A percentile compares a stretch with the other conserved stretches of the same genome.
Evolutionary conservation across 2,329 filamentous ascomycete genomes (phyloP).

Genomic region (Bipolaris sorokiniana): DNA sequence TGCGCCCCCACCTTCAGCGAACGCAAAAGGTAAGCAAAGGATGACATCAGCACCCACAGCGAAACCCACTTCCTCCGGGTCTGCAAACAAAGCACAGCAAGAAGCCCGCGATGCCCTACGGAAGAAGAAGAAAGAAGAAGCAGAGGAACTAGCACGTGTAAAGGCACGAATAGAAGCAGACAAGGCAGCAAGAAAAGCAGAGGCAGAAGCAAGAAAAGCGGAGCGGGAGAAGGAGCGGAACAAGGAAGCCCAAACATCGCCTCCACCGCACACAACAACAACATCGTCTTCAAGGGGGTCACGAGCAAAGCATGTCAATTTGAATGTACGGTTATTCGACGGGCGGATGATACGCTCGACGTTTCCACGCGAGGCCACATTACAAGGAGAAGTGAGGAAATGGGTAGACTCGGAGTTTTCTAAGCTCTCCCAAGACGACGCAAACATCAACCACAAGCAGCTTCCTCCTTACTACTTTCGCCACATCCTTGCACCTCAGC

Average conservation of each 20-base stretch:
- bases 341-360: slow-evolving; percentile 77
- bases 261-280: slow-evolving; percentile 9
- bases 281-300: slow-evolving; percentile 35
- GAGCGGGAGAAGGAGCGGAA: slow-evolving; percentile 40
- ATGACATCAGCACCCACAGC: slow-evolving; percentile 43
- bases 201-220: slow-evolving; percentile 42
- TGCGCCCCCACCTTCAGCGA: slow-evolving; percentile 22
- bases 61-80: slow-evolving; percentile 38
- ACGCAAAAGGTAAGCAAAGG: slow-evolving; percentile 51
- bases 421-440: slow-evolving; percentile 29
- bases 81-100: slow-evolving; percentile 48
- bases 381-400: slow-evolving; percentile 70
- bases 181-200: slow-evolving; percentile 67
- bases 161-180: slow-evolving; percentile 78
- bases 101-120: slow-evolving; percentile 57
- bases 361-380: slow-evolving; percentile 69
- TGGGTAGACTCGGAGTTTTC: slow-evolving; percentile 70
- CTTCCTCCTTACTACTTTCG: slow-evolving; percentile 78
- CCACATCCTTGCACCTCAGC: slow-evolving; percentile 78
- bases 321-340: slow-evolving; percentile 84
- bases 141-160: slow-evolving; percentile 73
- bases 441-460: slow-evolving; percentile 28
- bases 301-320: slow-evolving; percentile 43
- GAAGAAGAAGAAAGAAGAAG: slow-evolving; percentile 67
- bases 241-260: slow-evolving; percentile 8